Base-by-base conservation (phyloP, 768 basidiomycete species). In the Lepiota venenata region DNA sequence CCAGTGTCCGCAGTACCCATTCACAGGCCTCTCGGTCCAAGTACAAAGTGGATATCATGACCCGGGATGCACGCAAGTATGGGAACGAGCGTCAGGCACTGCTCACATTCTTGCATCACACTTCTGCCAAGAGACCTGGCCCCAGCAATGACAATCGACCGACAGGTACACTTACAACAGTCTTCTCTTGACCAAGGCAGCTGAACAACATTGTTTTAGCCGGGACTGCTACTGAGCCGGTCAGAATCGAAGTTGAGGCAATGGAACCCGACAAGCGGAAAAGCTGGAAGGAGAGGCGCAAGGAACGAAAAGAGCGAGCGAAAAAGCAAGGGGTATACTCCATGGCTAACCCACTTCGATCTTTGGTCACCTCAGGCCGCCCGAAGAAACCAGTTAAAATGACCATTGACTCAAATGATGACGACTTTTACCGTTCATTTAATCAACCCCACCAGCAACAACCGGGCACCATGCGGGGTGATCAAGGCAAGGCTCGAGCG, bases 31-130 rank as follows among this genome's bases (percentile, higher is more conserved):
- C 45, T 1, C 50, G 29, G 10, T 61, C 63, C 7, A 59, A 52
- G 18, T 69, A 56, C 43, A 70, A 67, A 50, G 20, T 72, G 18
- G 67, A 80, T 56, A 61, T 82, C 47, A 64, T 68, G 10, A 75
- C 74, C 2, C 59, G 63, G 35, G 76, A 74, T 14, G 71, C 66
- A 44, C 63, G 67, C 44, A 62, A 66, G 43, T 55, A 59, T 47
- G 69, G 70, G 5, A 58, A 58, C 38, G 69, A 64, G 42, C 69
- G 70, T 5, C 80, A 81, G 59, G 71, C 70, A 1, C 59, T 64
- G 10, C 65, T 82, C 42, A 69, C 70, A 37, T 76, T 78, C 39
- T 55, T 53, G 16, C 49, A 57, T 46, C 57, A 65, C 47, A 43
- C 27, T 32, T 22, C 29, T 10, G n/a, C 22, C 14, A 41, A 39